These are phyloP conservation scores for Lentinula detonsa DNA, from an alignment of 768 basidiomycete species.

Conservation along the genomic window DNA sequence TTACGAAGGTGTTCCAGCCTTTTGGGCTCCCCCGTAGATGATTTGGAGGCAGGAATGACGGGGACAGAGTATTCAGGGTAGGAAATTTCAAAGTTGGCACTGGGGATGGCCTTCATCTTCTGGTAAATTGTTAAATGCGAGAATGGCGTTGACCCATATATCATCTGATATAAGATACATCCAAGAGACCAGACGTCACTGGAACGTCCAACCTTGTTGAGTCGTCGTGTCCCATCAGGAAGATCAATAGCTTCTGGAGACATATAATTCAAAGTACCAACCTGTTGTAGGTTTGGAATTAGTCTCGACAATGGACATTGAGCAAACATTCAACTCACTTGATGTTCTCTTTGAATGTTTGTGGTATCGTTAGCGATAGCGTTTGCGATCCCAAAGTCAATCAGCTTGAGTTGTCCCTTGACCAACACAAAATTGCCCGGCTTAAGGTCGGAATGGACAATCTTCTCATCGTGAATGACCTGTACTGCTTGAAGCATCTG, in stretches of 20 bases:
- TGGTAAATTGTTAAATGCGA: slow-evolving; percentile 74
- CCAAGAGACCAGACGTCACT: slow-evolving; percentile 98
- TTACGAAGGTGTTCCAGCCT: slow-evolving; percentile 65
- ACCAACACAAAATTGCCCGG: slow-evolving; percentile 98
- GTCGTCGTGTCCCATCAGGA: slow-evolving; percentile 77
- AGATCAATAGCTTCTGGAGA: slow-evolving; percentile 94
- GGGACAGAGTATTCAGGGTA: slow-evolving; percentile 71
- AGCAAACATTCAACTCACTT: slow-evolving; percentile 42
- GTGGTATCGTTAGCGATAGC: slow-evolving; percentile 98
- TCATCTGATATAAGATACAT: slow-evolving; percentile 98
- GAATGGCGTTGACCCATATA: slow-evolving; percentile 93
- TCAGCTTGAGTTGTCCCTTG: slow-evolving; percentile 90
- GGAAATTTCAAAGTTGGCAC: slow-evolving; percentile 68
- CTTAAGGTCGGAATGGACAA: slow-evolving; percentile 97
- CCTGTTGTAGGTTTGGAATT: slow-evolving; percentile 33
- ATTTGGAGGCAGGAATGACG: slow-evolving; percentile 38
- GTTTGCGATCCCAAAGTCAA: slow-evolving; percentile 99
- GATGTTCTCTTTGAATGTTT: slow-evolving; percentile 94
- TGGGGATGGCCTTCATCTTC: slow-evolving; percentile 94
- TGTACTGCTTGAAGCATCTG: slow-evolving; percentile 99
- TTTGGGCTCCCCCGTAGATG: slow-evolving; percentile 25
- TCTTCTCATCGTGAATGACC: slow-evolving; percentile 96
- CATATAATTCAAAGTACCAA: slow-evolving; percentile 99
- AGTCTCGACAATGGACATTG: background rate
- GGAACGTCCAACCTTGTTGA: slow-evolving; percentile 85